Conservation (phyloP, 2,329 filamentous ascomycete species). For the Colletotrichum sp. region DNA sequence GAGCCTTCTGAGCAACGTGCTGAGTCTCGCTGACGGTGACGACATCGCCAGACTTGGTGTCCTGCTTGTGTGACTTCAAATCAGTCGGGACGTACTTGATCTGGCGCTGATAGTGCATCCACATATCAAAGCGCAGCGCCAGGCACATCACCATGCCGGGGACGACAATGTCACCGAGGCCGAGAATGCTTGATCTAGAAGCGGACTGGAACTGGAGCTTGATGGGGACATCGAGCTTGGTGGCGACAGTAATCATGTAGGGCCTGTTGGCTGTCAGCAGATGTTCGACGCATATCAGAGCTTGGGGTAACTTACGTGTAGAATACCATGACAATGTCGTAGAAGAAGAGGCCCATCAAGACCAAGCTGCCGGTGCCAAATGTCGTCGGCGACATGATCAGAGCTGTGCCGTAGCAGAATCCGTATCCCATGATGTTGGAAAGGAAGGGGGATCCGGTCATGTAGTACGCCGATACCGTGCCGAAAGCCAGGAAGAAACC, state of each 20-base stretch:
- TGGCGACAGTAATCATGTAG: slow-evolving; percentile 87
- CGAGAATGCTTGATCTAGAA: slow-evolving; percentile 79
- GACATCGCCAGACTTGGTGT: slow-evolving; percentile 34
- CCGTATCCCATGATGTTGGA: slow-evolving; percentile 88
- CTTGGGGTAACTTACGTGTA: slow-evolving; percentile 66
- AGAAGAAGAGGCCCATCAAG: slow-evolving; percentile 83
- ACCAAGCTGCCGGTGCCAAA: slow-evolving; percentile 83
- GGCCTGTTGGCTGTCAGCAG: slow-evolving; percentile 54
- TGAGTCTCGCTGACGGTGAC: slow-evolving; percentile 41
- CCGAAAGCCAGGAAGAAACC: slow-evolving; percentile 59
- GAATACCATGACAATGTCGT: slow-evolving; percentile 93
- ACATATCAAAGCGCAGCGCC: slow-evolving; percentile 89
- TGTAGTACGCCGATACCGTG: slow-evolving; percentile 69
- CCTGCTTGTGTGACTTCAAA: slow-evolving; percentile 34
- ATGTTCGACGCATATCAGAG: neutral
- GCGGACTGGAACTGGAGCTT: slow-evolving; percentile 81
- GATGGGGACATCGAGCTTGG: slow-evolving; percentile 87
- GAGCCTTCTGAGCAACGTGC: slow-evolving; percentile 44
- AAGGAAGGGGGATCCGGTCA: slow-evolving; percentile 61
- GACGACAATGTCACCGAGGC: slow-evolving; percentile 91
- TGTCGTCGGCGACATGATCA: slow-evolving; percentile 87
- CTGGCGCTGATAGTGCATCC: slow-evolving; percentile 78
- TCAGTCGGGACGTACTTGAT: slow-evolving; percentile 52
- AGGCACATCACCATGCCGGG: slow-evolving; percentile 90
- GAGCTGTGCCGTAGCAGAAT: slow-evolving; percentile 82